Evolutionary conservation across 495 filamentous ascomycete species (phyloP).

Genomic region (Penicillium antarcticum): DNA sequence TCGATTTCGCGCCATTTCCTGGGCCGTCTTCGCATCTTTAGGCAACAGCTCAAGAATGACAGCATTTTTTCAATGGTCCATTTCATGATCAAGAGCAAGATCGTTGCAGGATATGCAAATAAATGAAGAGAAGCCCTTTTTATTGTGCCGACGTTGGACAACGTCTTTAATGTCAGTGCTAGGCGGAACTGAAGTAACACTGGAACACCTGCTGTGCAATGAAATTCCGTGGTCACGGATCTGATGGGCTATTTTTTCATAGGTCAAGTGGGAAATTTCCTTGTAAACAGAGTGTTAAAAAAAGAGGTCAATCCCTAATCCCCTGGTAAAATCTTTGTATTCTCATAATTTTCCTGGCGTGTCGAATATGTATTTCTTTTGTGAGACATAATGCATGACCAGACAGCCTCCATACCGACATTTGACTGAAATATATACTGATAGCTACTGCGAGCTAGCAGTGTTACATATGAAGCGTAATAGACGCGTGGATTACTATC

Average conservation of each 20-base stretch:
- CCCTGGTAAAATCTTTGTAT: no score
- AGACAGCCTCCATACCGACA: no score
- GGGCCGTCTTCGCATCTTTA: conserved; percentile 8
- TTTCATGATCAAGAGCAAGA: not conserved
- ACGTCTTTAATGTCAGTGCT: conserved; percentile 1
- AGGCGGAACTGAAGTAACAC: conserved; percentile 14
- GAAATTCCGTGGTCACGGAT: not conserved
- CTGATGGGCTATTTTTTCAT: not conserved
- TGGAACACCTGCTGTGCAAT: conserved; percentile 18
- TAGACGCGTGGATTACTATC: not conserved
- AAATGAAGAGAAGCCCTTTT: not conserved
- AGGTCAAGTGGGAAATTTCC: not conserved
- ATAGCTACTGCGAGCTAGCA: not conserved
- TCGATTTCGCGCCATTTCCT: conserved; percentile 13
- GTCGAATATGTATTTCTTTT: no score
- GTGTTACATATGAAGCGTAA: not conserved
- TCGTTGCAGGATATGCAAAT: not conserved
- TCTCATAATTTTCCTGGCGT: no score
- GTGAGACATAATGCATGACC: no score
- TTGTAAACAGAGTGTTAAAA: no score
- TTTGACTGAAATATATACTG: not conserved
- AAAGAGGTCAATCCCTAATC: no score
- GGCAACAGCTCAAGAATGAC: conserved; percentile 10
- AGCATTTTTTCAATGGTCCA: conserved; percentile 3
- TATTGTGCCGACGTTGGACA: not conserved